Evolutionary conservation across 2,329 filamentous ascomycete species (phyloP), one percentile per base, ranked within the genome.

Genomic region (Fusarium anguioides): DNA sequence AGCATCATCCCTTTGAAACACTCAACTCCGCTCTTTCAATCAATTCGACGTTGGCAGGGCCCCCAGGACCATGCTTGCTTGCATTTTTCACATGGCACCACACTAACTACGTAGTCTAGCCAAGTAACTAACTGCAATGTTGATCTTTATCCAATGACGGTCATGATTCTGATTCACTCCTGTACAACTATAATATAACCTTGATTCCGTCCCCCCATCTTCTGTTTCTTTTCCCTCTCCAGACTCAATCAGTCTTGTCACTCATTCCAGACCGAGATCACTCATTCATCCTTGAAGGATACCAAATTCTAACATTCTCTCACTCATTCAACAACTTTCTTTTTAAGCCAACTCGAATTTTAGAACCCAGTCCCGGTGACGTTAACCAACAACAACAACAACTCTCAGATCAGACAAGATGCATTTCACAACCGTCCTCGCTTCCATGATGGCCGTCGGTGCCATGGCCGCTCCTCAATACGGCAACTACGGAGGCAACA

Each of bases 151-250:
- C 58, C 55, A 60, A 60, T 60, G 18, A 14, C 39, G 55, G 20
- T 60, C 39, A 39, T 39, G 21, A 26, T 39, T 21, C 39, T 60
- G 29, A 60, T 7, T 40, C 17, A 24, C 21, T 40, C 48, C 29
- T 26, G 60, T 35, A 61, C 54, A 60, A 54, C 55, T 68, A 68
- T 68, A 68, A 66, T 62, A 68, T 62, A 68, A 51, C 46, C 51
- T 66, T 64, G 39, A 59, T 47, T 68, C 47, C 58, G 42, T 31
- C 42, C 50, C 50, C 48, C 47, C 49, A 42, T 9, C 50, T 29
- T 24, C 46, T 39, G 14, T 26, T 45, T 47, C 36, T 26, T 44
- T 53, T 40, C 26, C n/a, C 45, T 60, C 65, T 45, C n/a, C 55
- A 68, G 55, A 58, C 65, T 65, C 64, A 53, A 56, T 44, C 27